Base-by-base conservation (phyloP, 2,329 filamentous ascomycete species). In the Sporothrix pallida region DNA sequence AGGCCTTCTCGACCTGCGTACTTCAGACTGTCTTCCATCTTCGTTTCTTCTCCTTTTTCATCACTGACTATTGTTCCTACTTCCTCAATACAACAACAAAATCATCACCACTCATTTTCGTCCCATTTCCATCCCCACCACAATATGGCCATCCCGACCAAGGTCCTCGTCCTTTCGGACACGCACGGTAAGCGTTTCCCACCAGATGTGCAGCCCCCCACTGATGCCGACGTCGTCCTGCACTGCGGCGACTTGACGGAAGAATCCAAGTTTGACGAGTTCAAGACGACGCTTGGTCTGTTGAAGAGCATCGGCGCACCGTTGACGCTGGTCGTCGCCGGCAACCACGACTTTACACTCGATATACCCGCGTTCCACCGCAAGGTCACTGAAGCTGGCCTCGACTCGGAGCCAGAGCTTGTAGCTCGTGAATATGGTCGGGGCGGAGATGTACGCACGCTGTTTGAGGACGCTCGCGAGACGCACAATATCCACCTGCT, bases 211-310 rank as follows among this genome's bases (percentile, higher is more conserved):
- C 58, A 26, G 15, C 69, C 44, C 7, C 74, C 37, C 20, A 48
- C 72, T 0, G 78, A 81, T 2, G 77, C 80, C 44, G 87, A 89
- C 74, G 83, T 88, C 3, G 83, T 81, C 12, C 82, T 88, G 2
- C 85, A 87, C 80, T 88, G 86, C 75, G 87, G 87, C 60, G 86
- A 88, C 72, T 79, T 89, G 2, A 88, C 86, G 0, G 78, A 82
- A 0, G 79, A 79, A 8, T 85, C 83, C 2, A 81, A 80, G 9
- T 70, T 85, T 0, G 67, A 77, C 1, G 86, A 88, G 74, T 84
- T 83, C 58, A 77, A 76, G 12, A 77, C 77, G 0, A 81, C 85
- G 0, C 80, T 89, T 10, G 74, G 80, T n/a, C 78, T 85, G 52
- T 79, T 89, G 4, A 77, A 81, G 4, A 70, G 73, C 1, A 77